Evolutionary conservation across 441 rosid species (phyloP).

Genomic region (Lepidium campestre): DNA sequence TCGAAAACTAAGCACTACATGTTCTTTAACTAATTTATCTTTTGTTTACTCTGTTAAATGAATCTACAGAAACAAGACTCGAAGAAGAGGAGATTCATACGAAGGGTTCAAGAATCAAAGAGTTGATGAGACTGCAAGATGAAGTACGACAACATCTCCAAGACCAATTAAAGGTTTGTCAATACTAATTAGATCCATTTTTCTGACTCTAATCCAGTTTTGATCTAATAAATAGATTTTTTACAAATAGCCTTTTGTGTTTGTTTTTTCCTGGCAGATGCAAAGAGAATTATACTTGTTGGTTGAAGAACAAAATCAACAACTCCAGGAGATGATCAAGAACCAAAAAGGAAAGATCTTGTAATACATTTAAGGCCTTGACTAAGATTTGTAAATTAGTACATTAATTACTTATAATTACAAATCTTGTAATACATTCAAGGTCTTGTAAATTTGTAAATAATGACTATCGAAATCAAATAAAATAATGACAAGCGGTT

Average conservation of each 20-base stretch:
- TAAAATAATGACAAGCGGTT: too few species aligned
- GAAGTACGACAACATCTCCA: not conserved
- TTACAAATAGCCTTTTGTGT: not conserved
- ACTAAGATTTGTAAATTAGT: too few species aligned
- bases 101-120: not conserved
- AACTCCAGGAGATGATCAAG: constrained; percentile 8
- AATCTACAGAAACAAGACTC: not conserved
- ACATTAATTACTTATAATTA: too few species aligned
- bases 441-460: too few species aligned
- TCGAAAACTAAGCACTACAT: not conserved
- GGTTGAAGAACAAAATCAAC: constrained; percentile 19
- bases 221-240: not conserved
- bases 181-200: too few species aligned
- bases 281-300: not conserved
- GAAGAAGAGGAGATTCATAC: not conserved
- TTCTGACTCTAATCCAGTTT: not conserved
- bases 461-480: too few species aligned
- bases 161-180: not conserved
- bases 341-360: not conserved
- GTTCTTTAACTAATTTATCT: not conserved
- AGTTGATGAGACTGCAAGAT: not conserved
- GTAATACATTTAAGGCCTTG: not conserved
- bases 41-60: not conserved
- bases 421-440: too few species aligned
- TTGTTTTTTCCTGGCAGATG: not conserved